Base-by-base conservation (phyloP, 2,329 filamentous ascomycete species). In the Dactylonectria macrodidyma region DNA sequence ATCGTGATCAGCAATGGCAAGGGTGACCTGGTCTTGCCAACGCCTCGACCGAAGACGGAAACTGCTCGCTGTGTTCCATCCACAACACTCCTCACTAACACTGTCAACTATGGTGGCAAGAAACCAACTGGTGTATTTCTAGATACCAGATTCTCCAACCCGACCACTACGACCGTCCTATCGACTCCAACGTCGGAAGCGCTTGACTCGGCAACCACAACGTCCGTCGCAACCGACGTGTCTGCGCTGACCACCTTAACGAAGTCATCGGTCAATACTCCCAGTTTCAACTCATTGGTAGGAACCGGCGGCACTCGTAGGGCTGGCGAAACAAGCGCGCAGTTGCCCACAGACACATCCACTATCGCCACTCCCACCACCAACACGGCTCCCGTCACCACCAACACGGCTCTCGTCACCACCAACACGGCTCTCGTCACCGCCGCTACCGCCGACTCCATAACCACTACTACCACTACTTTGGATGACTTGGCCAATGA, bases 61-160 rank as follows among this genome's bases (percentile, higher is more conserved):
- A 47, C 44, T 47, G 19, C 44, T 47, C 19, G 19, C 44, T 47
- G 19, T 47, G 19, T 47, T 47, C 44, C 19, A 47, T 47, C 44
- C 5, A 47, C 19, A 47, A 47, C 19, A 5, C 14, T 47, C 44
- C 44, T 47, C 10, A 47, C 44, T 47, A n/a, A 22, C 10, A 47
- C 44, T 47, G 5, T 5, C 19, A 47, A n/a, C 22, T 5, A 2
- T 47, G 19, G 19, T 47, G 19, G 44, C 19, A 8, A 47, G 44
- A 47, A 47, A 47, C 44, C 19, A 47, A 47, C 44, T 47, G 19
- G 44, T 47, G 19, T 47, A 47, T 47, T 47, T n/a, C 44, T 47
- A 6, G 44, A 47, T 47, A 47, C 44, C 16, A 47, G 44, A 22
- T 47, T 9, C 7, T 19, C 22, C 16, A 47, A 14, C 36, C 36